Percentiles rank a stretch among this genome's conserved stretches.
Conservation (phyloP, 176 grass and related monocot genomes). For the Oryza meridionalis region DNA sequence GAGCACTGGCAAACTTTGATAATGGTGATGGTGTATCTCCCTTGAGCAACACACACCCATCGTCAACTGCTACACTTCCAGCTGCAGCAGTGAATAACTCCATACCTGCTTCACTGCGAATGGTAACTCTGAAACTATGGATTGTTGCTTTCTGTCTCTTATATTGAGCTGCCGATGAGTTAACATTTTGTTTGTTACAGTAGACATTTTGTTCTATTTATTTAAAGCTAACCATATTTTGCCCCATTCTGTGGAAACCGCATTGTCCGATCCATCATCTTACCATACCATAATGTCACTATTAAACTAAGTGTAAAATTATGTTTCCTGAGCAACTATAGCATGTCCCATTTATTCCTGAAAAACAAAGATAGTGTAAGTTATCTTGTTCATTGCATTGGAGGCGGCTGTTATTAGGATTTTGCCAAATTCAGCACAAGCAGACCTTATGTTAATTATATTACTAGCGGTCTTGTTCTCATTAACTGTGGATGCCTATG, state of each 20-base stretch:
- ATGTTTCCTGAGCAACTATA: background rate
- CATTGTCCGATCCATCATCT: conserved; percentile 5
- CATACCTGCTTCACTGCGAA: conserved; percentile 82
- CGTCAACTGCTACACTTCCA: conserved; percentile 53
- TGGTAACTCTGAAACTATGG: conserved; percentile 60
- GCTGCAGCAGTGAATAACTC: conserved; percentile 56
- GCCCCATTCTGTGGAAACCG: background rate
- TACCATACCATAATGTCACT: background rate
- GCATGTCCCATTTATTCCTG: background rate
- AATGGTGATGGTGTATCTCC: conserved; percentile 66
- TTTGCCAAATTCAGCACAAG: background rate
- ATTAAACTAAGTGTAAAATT: background rate
- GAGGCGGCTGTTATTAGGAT: background rate
- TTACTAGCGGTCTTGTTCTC: background rate
- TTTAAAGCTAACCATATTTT: background rate
- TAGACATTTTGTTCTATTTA: conserved; percentile 1
- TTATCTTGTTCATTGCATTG: background rate
- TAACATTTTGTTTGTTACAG: conserved; percentile 8
- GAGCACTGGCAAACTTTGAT: conserved; percentile 48
- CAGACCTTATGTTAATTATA: conserved; percentile 25
- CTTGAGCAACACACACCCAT: conserved; percentile 39
- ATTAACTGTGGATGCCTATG: conserved; percentile 20
- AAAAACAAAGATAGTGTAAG: background rate
- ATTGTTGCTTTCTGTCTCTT: conserved; percentile 9
- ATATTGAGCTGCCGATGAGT: conserved; percentile 5